phyloP scores from a whole-genome alignment of 1,139 yeast genomes.

The Suzukiozyma palmioleophila region DNA sequence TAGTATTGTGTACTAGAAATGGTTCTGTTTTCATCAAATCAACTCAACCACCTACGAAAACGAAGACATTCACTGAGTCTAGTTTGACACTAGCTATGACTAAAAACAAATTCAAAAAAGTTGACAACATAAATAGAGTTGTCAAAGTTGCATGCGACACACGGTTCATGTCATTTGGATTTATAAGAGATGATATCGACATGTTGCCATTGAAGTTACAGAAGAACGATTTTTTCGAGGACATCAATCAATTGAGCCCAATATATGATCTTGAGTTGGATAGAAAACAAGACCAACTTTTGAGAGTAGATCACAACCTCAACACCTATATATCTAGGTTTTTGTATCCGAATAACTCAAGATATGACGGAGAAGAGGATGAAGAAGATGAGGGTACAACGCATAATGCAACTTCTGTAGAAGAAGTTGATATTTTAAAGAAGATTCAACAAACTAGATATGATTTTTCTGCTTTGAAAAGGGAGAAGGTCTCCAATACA shows the following conservation, averaged over 20 bases:
- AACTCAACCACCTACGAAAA: constrained; percentile 12
- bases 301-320: constrained; percentile 16
- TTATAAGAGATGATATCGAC: constrained; percentile 62
- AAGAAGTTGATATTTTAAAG: constrained; percentile 15
- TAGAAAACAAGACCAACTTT: constrained; percentile 35
- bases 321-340: constrained; percentile 25
- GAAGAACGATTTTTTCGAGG: constrained; percentile 40
- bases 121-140: constrained; percentile 51
- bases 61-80: constrained; percentile 23
- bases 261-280: constrained; percentile 19
- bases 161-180: constrained; percentile 62
- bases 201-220: constrained; percentile 46
- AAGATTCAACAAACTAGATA: constrained; percentile 13
- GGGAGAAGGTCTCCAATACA: constrained; percentile 13
- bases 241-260: constrained; percentile 50
- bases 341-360: constrained; percentile 18
- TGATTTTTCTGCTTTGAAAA: constrained; percentile 14
- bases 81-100: constrained; percentile 21
- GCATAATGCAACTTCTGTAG: constrained; percentile 2
- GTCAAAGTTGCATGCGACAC: constrained; percentile 64
- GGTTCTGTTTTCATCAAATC: constrained; percentile 56
- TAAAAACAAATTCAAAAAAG: constrained; percentile 49
- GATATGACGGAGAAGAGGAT: constrained; percentile 15
- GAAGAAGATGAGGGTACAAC: constrained; percentile 12
- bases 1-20: constrained; percentile 60